phyloP scores from a whole-genome alignment of 192 early-diverging fungal genomes.

The Backusella tarrabulga region DNA sequence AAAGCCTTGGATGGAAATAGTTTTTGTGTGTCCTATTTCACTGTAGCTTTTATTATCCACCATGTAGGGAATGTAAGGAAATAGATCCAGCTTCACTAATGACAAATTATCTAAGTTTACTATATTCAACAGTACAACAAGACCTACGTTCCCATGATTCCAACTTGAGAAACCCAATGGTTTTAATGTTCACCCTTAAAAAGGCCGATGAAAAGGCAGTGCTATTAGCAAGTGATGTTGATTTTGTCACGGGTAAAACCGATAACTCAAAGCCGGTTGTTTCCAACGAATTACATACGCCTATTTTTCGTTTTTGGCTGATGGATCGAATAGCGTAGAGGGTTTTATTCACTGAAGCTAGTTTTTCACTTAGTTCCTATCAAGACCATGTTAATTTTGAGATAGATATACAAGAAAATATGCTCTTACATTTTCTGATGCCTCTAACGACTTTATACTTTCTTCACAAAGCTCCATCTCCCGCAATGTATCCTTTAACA shows the following conservation, averaged over 20 bases:
- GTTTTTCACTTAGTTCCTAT: background rate
- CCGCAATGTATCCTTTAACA: background rate
- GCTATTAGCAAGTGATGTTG: background rate
- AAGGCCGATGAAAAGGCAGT: background rate
- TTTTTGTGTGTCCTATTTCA: background rate
- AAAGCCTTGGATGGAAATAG: background rate
- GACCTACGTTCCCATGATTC: background rate
- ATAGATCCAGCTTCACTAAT: background rate
- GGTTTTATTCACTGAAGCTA: constrained; percentile 1
- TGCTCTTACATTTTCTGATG: background rate
- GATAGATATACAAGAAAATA: background rate
- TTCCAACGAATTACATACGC: background rate
- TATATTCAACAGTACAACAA: background rate
- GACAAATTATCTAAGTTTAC: too few species aligned
- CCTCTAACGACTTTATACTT: background rate
- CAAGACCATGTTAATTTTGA: background rate
- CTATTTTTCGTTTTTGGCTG: background rate
- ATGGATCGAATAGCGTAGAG: background rate
- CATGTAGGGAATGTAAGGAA: background rate
- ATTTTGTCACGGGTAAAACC: background rate
- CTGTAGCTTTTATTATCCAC: background rate
- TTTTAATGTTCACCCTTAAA: background rate
- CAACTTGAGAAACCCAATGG: background rate
- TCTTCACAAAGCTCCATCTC: constrained; percentile 7
- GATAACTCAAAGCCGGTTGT: constrained; percentile 5